Percentiles rank a stretch among this genome's conserved stretches.
Conservation (phyloP, 306 rosid genomes). For the Quercus berberidifolia region DNA sequence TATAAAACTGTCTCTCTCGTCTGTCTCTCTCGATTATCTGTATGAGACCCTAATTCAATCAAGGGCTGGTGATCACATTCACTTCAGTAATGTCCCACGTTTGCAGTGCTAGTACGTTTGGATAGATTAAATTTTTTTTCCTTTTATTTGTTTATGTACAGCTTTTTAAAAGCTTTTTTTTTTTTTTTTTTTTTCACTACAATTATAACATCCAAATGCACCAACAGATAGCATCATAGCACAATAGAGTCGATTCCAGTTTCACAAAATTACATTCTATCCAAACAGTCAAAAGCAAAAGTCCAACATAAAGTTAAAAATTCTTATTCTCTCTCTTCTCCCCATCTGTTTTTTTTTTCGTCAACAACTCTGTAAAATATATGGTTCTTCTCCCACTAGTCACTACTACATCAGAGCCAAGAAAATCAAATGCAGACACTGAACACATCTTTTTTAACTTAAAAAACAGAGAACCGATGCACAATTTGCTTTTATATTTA, state of each 20-base stretch:
- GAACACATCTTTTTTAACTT: constrained; percentile 17
- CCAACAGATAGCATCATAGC: no score
- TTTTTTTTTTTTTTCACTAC: no score
- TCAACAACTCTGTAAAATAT: constrained; percentile 18
- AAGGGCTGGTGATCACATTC: no score
- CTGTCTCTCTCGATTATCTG: no score
- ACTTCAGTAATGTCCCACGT: no score
- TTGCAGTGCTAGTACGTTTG: no score
- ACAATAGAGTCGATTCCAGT: neutral
- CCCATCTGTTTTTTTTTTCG: neutral
- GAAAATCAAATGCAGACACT: constrained; percentile 4
- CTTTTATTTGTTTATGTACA: no score
- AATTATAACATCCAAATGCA: no score
- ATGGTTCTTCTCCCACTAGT: constrained; percentile 9
- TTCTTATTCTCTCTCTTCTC: neutral
- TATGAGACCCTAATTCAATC: no score
- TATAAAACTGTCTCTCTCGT: no score
- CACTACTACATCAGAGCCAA: constrained; percentile 25
- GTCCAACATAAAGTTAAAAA: neutral
- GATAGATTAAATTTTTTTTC: no score
- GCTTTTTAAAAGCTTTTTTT: no score
- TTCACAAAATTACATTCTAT: neutral
- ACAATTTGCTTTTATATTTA: constrained; percentile 29
- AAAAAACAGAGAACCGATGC: neutral
- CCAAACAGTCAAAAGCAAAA: neutral